Evolutionary conservation across 345 rosid species (phyloP).

Genomic region (Eucalyptus leucophloia): DNA sequence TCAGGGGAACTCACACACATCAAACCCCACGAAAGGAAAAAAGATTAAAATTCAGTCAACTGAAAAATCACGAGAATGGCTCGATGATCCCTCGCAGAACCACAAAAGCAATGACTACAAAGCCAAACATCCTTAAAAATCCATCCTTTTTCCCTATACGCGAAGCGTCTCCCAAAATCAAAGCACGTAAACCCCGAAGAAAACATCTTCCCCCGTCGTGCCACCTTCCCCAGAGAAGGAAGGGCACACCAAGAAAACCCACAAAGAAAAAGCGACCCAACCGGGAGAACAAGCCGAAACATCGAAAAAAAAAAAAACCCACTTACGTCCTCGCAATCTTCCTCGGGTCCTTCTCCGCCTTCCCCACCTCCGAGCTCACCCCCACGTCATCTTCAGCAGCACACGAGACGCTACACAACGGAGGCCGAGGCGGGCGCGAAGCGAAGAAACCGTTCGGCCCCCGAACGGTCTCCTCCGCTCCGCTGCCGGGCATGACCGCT

Average conservation of each 20-base stretch:
- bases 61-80: neutral
- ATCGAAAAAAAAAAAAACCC: neutral
- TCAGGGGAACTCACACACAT: neutral
- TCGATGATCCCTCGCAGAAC: neutral
- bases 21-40: neutral
- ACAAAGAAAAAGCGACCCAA: neutral
- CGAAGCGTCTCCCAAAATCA: neutral
- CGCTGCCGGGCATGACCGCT: neutral
- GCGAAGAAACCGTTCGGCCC: neutral
- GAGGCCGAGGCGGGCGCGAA: neutral
- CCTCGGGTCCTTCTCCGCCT: conserved; percentile 42
- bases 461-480: neutral
- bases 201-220: neutral
- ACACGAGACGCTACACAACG: neutral
- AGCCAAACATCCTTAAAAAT: neutral
- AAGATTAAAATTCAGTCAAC: neutral
- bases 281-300: neutral
- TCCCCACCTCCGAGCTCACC: neutral
- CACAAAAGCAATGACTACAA: neutral
- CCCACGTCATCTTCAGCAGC: neutral
- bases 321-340: conserved; percentile 36
- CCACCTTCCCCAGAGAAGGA: neutral
- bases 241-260: neutral
- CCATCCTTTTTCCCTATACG: neutral
- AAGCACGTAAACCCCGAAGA: neutral